phyloP scores from a whole-genome alignment of 176 grass and related monocot species.

The Eragrostis curvula region DNA sequence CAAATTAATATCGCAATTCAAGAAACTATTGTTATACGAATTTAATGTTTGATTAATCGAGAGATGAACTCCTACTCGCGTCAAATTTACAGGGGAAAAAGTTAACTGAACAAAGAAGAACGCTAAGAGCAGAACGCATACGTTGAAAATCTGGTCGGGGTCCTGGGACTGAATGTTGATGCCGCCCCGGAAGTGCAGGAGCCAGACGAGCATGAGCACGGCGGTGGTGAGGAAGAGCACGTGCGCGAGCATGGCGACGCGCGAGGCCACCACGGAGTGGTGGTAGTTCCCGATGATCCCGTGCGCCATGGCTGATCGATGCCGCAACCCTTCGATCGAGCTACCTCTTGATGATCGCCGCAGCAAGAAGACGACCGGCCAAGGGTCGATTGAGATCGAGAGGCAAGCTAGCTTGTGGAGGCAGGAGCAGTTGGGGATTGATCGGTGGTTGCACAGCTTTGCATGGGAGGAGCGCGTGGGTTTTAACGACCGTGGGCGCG shows the following conservation, averaged over 20 bases:
- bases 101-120: background rate
- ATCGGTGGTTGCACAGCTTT: background rate
- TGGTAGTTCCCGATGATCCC: constrained; percentile 36
- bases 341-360: background rate
- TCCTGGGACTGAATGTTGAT: constrained; percentile 75
- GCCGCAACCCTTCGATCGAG: background rate
- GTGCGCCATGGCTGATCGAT: constrained; percentile 44
- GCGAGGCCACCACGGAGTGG: constrained; percentile 39
- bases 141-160: constrained; percentile 75
- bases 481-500: constrained; percentile 25
- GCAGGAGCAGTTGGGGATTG: background rate
- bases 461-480: constrained; percentile 21
- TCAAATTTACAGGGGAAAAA: background rate
- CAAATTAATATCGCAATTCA: background rate
- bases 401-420: background rate
- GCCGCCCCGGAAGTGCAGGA: constrained; percentile 79
- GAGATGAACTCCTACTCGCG: background rate
- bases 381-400: background rate
- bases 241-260: constrained; percentile 67
- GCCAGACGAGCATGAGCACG: constrained; percentile 89
- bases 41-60: background rate
- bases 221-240: constrained; percentile 64
- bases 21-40: background rate
- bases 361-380: background rate
- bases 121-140: constrained; percentile 15